These are phyloP conservation scores for Chlamydomonas sp. DNA, from an alignment of 139 green algal species.

Conservation along the genomic window DNA sequence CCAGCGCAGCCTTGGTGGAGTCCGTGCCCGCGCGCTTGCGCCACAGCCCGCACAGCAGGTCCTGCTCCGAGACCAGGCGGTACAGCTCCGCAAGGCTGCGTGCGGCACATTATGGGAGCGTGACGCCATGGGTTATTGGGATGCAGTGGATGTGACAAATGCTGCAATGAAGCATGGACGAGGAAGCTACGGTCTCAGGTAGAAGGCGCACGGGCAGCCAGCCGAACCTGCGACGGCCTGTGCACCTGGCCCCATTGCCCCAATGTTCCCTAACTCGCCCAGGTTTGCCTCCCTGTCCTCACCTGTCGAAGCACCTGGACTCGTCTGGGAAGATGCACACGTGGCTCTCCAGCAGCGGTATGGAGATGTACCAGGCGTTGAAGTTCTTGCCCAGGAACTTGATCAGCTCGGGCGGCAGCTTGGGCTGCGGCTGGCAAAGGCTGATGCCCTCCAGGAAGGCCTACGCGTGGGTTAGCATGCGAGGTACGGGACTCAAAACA, in stretches of 20 bases:
- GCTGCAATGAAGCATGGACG: no score
- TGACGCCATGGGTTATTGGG: no score
- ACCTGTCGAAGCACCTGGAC: constrained; percentile 90
- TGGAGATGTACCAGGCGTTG: constrained; percentile 97
- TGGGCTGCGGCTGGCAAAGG: constrained; percentile 97
- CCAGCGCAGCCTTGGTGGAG: constrained; percentile 52
- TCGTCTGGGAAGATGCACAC: constrained; percentile 95
- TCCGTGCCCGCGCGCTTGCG: constrained; percentile 48
- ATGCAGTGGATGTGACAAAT: no score
- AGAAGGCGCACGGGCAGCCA: no score
- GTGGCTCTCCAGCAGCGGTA: constrained; percentile 96
- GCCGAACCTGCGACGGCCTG: no score
- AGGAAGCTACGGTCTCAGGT: no score
- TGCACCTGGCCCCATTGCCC: no score
- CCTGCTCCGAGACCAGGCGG: constrained; percentile 80
- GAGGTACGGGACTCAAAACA: neutral
- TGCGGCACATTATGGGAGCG: neutral
- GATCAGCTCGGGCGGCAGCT: constrained; percentile 98
- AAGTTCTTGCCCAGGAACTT: constrained; percentile 97
- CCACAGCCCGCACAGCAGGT: constrained; percentile 94
- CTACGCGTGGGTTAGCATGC: constrained; percentile 2
- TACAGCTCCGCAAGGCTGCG: constrained; percentile 60
- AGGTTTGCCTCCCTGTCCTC: constrained; percentile 41
- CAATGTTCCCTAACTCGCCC: no score
- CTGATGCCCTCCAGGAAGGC: constrained; percentile 93